phyloP scores from a whole-genome alignment of 768 basidiomycete genomes.

The Brasilioporus rufonigricans region DNA sequence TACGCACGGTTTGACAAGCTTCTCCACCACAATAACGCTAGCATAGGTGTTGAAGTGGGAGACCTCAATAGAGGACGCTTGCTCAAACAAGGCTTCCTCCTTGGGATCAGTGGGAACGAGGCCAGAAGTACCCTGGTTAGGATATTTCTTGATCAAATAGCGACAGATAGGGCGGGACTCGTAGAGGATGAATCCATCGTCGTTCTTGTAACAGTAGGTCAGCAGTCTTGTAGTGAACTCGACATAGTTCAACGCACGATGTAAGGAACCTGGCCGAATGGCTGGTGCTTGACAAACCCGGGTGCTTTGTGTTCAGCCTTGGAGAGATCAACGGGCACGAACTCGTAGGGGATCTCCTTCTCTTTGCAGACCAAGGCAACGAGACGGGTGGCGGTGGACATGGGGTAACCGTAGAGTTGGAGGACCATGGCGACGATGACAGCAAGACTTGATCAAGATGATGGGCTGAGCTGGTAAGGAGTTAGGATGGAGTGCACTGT shows the following conservation, averaged over 20 bases:
- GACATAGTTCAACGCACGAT: constrained; percentile 26
- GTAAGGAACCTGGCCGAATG: constrained; percentile 54
- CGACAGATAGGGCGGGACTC: constrained; percentile 61
- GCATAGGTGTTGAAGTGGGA: constrained; percentile 49
- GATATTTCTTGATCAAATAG: constrained; percentile 57
- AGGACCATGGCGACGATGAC: constrained; percentile 33
- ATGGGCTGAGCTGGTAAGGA: neutral
- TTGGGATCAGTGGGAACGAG: constrained; percentile 47
- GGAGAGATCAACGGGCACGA: constrained; percentile 42
- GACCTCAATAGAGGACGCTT: constrained; percentile 44
- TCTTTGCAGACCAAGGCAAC: constrained; percentile 54
- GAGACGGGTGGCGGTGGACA: constrained; percentile 49
- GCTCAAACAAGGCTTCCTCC: constrained; percentile 32
- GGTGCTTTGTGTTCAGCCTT: constrained; percentile 47
- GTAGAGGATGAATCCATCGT: constrained; percentile 62
- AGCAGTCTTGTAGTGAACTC: neutral
- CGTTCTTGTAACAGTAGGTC: constrained; percentile 35
- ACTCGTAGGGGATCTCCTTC: constrained; percentile 53
- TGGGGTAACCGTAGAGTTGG: constrained; percentile 32
- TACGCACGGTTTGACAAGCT: constrained; percentile 49
- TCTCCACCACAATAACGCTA: constrained; percentile 42
- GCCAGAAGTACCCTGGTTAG: constrained; percentile 42
- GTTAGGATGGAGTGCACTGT: neutral
- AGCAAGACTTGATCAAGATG: neutral
- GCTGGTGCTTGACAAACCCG: constrained; percentile 48